Percentiles rank a stretch among this genome's conserved stretches.
phyloP scores from a whole-genome alignment of 2,329 filamentous ascomycete species.

The Xylogone sp. region DNA sequence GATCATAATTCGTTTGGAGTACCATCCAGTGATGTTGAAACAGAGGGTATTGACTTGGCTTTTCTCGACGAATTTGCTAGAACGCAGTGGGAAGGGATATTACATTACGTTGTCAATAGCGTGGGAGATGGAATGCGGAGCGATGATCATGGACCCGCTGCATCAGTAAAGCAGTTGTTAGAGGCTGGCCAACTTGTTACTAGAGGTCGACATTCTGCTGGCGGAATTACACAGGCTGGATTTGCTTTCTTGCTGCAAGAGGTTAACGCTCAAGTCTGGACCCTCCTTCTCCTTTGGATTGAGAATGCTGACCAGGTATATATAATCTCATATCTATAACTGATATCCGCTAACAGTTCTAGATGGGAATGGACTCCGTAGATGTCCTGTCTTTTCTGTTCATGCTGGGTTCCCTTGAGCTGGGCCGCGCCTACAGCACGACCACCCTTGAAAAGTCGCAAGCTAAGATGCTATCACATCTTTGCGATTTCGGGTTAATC shows the following conservation, averaged over 20 bases:
- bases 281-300: constrained; percentile 87
- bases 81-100: constrained; percentile 89
- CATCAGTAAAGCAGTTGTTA: constrained; percentile 80
- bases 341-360: constrained; percentile 10
- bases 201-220: constrained; percentile 38
- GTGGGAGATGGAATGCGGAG: constrained; percentile 52
- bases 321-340: not conserved
- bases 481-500: constrained; percentile 89
- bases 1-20: constrained; percentile 88
- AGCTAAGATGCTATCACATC: constrained; percentile 81
- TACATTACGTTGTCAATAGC: constrained; percentile 90
- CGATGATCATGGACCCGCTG: constrained; percentile 55
- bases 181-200: constrained; percentile 79
- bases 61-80: constrained; percentile 84
- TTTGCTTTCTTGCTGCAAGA: constrained; percentile 95
- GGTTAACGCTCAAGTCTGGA: constrained; percentile 96
- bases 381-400: constrained; percentile 97
- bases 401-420: constrained; percentile 86
- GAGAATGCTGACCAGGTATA: constrained; percentile 67
- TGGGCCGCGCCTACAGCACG: constrained; percentile 88
- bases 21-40: constrained; percentile 62
- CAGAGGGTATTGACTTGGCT: constrained; percentile 60
- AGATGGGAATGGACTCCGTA: constrained; percentile 71
- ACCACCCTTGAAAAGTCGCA: constrained; percentile 78
- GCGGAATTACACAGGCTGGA: constrained; percentile 85